Evolutionary conservation across 768 basidiomycete species (phyloP).

Genomic region (Rhodotorula diobovata): DNA sequence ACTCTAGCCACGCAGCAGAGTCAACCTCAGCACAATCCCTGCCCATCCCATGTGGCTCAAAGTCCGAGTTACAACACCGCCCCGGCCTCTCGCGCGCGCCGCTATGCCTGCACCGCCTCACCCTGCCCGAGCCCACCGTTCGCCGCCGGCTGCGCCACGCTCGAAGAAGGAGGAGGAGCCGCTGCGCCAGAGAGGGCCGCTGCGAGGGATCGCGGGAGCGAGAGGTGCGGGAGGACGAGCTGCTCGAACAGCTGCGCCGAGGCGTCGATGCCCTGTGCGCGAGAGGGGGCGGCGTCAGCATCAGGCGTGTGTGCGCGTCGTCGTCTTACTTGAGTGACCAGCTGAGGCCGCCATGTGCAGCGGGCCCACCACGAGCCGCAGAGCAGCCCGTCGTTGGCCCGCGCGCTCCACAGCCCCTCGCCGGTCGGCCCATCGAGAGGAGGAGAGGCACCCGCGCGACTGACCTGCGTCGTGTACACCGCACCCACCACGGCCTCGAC

Average conservation of each 20-base stretch:
- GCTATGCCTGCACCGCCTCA: background rate
- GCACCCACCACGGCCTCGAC: slow-evolving; percentile 26
- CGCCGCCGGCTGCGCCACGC: background rate
- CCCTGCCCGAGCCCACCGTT: too few species aligned
- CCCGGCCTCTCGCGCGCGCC: fast-evolving
- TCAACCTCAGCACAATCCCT: too few species aligned
- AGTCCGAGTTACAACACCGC: background rate
- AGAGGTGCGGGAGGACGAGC: slow-evolving; percentile 24
- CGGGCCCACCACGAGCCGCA: too few species aligned
- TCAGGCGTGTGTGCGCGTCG: too few species aligned
- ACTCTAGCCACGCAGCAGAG: too few species aligned
- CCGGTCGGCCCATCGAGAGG: background rate
- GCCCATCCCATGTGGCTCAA: background rate
- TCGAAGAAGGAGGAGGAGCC: background rate
- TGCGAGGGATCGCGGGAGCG: slow-evolving; percentile 8
- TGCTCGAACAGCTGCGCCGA: slow-evolving; percentile 16
- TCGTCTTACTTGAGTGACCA: too few species aligned
- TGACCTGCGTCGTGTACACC: slow-evolving; percentile 30
- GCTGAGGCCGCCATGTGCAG: too few species aligned
- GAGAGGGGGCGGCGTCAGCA: background rate
- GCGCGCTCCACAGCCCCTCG: too few species aligned
- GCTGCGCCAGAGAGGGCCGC: background rate
- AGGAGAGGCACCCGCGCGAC: background rate
- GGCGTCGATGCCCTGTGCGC: slow-evolving; percentile 26
- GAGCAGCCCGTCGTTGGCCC: too few species aligned